Conservation (phyloP, 805 yeast species). For the Lachancea mirantina region DNA sequence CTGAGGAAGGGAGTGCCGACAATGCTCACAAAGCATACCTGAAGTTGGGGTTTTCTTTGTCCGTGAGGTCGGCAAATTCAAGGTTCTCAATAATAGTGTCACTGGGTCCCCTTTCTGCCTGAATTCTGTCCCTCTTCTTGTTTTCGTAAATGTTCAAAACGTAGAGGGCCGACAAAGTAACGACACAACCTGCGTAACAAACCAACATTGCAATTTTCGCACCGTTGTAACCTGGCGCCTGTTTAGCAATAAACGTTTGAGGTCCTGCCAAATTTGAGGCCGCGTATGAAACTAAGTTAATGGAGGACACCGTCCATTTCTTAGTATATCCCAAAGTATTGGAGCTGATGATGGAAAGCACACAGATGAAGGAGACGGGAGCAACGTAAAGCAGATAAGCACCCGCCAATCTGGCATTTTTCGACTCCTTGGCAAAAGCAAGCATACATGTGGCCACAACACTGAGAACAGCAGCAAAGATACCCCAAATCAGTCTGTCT, state of each 20-base stretch:
- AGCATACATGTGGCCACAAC: conserved; percentile 34
- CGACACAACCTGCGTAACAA: conserved; percentile 38
- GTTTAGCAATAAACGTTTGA: conserved; percentile 50
- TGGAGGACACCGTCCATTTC: conserved; percentile 51
- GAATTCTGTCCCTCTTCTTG: conserved; percentile 34
- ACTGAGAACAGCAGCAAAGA: conserved; percentile 28
- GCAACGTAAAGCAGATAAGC: conserved; percentile 29
- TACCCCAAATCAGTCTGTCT: conserved; percentile 29
- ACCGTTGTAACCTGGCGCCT: conserved; percentile 54
- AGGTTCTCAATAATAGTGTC: conserved; percentile 14
- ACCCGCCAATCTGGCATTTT: conserved; percentile 35
- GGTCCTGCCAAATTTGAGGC: conserved; percentile 69
- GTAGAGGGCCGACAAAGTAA: conserved; percentile 29
- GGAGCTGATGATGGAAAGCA: conserved; percentile 32
- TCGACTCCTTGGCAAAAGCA: conserved; percentile 34
- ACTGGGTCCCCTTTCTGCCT: conserved; percentile 22
- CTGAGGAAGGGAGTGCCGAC: too few species aligned
- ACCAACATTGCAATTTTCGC: conserved; percentile 49
- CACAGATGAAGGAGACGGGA: conserved; percentile 33
- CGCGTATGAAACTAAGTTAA: conserved; percentile 57
- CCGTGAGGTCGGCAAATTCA: conserved; percentile 38
- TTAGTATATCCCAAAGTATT: conserved; percentile 73
- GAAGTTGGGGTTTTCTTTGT: conserved; percentile 37
- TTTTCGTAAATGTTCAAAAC: conserved; percentile 34
- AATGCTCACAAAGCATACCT: conserved; percentile 28